These are phyloP conservation scores for Kalmusia sp. DNA, from an alignment of 2,329 filamentous ascomycete species.

Conservation along the genomic window DNA sequence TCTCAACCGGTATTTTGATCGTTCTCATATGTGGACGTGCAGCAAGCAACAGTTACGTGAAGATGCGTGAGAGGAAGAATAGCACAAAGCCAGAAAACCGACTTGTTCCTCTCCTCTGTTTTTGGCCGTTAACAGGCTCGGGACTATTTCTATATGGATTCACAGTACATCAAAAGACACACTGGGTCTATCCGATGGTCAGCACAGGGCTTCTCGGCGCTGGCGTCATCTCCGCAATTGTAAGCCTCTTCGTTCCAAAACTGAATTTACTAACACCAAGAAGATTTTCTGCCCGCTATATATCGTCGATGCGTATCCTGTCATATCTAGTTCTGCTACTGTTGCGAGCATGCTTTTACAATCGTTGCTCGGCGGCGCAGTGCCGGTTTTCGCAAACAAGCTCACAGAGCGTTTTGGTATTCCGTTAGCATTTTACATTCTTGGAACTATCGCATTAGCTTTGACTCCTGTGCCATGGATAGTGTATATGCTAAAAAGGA, in stretches of 20 bases:
- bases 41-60: slow-evolving; percentile 32
- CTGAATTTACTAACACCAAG: background rate
- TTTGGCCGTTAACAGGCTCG: slow-evolving; percentile 35
- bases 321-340: slow-evolving; percentile 36
- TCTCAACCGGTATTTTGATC: slow-evolving; percentile 62
- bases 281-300: slow-evolving; percentile 9
- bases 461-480: slow-evolving; percentile 74
- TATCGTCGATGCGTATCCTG: slow-evolving; percentile 11
- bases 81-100: slow-evolving; percentile 23
- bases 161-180: slow-evolving; percentile 3
- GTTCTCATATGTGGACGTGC: slow-evolving; percentile 26
- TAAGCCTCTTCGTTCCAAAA: slow-evolving; percentile 6
- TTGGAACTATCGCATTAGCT: slow-evolving; percentile 70
- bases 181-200: slow-evolving; percentile 49
- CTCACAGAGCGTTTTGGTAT: slow-evolving; percentile 21
- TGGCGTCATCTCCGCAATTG: slow-evolving; percentile 21
- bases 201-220: slow-evolving; percentile 55
- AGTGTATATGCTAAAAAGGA: slow-evolving; percentile 70
- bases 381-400: slow-evolving; percentile 21
- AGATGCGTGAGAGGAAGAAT: slow-evolving; percentile 16
- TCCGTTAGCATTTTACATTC: slow-evolving; percentile 52
- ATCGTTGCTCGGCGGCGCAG: slow-evolving; percentile 16
- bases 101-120: slow-evolving; percentile 14
- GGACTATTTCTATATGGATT: slow-evolving; percentile 22
- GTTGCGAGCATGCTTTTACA: slow-evolving; percentile 32